A percentile compares a stretch with the other conserved stretches of the same genome.
Conservation (phyloP, 768 basidiomycete genomes). For the Leccinum variicolor region DNA sequence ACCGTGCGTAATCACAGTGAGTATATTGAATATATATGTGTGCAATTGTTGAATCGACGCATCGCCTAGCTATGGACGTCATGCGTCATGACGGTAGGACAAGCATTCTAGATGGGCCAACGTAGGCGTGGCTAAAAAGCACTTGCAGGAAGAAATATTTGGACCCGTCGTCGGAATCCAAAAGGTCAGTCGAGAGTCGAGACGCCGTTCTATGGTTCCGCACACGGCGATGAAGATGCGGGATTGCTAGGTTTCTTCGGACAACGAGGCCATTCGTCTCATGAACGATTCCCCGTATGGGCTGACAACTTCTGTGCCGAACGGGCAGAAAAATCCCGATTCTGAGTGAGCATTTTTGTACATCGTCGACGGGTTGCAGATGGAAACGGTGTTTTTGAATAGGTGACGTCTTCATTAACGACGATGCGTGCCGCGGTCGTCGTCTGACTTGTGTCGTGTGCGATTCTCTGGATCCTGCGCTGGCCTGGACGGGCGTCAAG, state of each 20-base stretch:
- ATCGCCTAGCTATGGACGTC: too few species aligned
- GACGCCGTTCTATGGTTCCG: not conserved
- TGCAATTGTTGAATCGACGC: too few species aligned
- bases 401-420: too few species aligned
- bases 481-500: conserved; percentile 95
- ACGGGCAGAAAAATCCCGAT: conserved; percentile 47
- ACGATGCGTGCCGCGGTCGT: too few species aligned
- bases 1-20: too few species aligned
- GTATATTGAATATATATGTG: too few species aligned
- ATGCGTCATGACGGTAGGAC: too few species aligned
- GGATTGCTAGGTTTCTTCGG: conserved; percentile 63
- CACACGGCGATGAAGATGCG: not conserved
- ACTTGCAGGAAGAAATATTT: too few species aligned
- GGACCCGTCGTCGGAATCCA: too few species aligned
- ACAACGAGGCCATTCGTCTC: conserved; percentile 81
- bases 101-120: too few species aligned
- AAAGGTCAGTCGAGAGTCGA: conserved; percentile 51
- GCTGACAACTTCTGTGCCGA: conserved; percentile 84
- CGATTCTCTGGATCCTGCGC: conserved; percentile 84
- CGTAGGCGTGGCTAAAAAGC: too few species aligned
- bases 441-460: not conserved
- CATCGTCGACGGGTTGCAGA: conserved; percentile 66
- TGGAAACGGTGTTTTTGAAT: conserved; percentile 83
- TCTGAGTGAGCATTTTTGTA: conserved; percentile 66
- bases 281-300: conserved; percentile 98